phyloP scores from a whole-genome alignment of 1,284 basidiomycete species.

The Rhodotorula sp. region DNA sequence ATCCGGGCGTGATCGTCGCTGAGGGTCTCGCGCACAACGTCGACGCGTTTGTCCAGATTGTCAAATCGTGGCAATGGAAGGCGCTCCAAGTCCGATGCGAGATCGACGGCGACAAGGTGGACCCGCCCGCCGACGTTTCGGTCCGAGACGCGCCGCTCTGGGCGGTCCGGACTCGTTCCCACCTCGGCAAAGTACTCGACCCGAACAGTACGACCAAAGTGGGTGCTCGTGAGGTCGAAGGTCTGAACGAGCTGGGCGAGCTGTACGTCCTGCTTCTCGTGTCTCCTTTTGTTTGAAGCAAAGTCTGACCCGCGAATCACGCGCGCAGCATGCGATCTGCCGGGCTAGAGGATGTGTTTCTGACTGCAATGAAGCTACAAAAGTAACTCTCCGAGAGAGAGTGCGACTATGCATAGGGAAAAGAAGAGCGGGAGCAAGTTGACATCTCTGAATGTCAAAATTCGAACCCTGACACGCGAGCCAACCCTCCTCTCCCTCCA shows the following conservation, averaged over 20 bases:
- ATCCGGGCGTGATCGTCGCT: conserved; percentile 34
- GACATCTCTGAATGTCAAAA: conserved; percentile 7
- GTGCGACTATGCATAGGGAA: accelerated
- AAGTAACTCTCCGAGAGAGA: conserved; percentile 1
- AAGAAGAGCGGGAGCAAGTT: neutral
- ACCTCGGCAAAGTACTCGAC: conserved; percentile 21
- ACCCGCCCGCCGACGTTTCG: neutral
- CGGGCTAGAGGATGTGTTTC: conserved; percentile 26
- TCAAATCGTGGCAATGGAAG: conserved; percentile 39
- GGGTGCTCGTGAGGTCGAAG: conserved; percentile 31
- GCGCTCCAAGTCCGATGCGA: conserved; percentile 39
- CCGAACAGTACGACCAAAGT: conserved; percentile 7
- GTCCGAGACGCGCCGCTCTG: conserved; percentile 9
- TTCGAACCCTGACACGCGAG: too few species aligned
- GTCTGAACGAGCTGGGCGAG: conserved; percentile 33
- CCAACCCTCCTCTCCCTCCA: too few species aligned
- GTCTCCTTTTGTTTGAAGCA: neutral
- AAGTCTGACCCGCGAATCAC: neutral
- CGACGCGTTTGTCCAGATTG: conserved; percentile 32
- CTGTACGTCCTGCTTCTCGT: conserved; percentile 14
- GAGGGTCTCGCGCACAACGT: conserved; percentile 25
- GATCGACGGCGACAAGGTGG: neutral
- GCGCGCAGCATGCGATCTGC: conserved; percentile 26
- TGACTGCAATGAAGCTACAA: conserved; percentile 33
- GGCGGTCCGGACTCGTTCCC: conserved; percentile 15